Evolutionary conservation across 441 rosid genomes (phyloP).

Genomic region (Corymbia citriodora): DNA sequence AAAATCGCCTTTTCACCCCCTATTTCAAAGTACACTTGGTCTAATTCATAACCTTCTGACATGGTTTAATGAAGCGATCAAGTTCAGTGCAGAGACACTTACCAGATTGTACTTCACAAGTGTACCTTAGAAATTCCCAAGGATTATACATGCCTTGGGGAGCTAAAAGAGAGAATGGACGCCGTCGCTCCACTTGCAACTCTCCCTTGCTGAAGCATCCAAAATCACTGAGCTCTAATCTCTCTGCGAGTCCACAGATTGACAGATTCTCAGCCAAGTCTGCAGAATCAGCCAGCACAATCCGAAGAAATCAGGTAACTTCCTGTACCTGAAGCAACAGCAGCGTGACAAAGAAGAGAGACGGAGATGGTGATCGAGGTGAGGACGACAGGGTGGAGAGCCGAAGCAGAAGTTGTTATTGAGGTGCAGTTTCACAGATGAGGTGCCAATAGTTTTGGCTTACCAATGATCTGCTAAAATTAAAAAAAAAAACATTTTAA

Average conservation of each 20-base stretch:
- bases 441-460: not conserved
- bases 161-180: not conserved
- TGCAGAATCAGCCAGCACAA: slow-evolving; percentile 52
- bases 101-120: not conserved
- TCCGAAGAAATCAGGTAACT: slow-evolving; percentile 50
- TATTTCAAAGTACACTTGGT: not conserved
- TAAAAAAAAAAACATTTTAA: too few species aligned
- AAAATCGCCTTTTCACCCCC: not conserved
- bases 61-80: not conserved
- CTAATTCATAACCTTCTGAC: not conserved
- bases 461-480: too few species aligned
- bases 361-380: not conserved
- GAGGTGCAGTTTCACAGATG: not conserved
- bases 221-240: not conserved
- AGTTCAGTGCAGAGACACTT: not conserved
- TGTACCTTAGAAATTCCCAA: too few species aligned
- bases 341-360: not conserved
- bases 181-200: not conserved
- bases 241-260: too few species aligned
- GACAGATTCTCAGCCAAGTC: slow-evolving; percentile 27
- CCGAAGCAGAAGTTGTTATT: fast-evolving
- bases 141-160: not conserved
- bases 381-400: not conserved
- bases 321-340: not conserved
- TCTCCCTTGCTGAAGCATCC: not conserved